These are phyloP conservation scores for Grigorovia humatica DNA, from an alignment of 805 yeast species.

Conservation along the genomic window DNA sequence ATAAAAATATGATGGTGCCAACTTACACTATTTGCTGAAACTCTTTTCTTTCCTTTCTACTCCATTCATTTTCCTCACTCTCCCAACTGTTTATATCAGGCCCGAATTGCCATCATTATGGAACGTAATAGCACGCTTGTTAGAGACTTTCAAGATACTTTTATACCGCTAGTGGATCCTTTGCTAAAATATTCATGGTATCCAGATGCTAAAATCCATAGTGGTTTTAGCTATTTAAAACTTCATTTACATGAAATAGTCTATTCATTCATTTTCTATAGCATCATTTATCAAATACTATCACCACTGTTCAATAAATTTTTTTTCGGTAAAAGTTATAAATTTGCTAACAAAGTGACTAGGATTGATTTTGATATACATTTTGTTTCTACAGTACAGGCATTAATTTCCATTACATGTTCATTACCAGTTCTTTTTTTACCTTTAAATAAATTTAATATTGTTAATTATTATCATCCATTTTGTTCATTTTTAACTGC, in stretches of 20 bases:
- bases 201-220: constrained; percentile 31
- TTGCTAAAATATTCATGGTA: constrained; percentile 21
- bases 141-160: neutral
- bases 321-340: constrained; percentile 47
- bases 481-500: constrained; percentile 67
- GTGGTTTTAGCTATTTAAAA: constrained; percentile 24
- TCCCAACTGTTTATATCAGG: neutral
- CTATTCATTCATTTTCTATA: constrained; percentile 51
- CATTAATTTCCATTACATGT: constrained; percentile 49
- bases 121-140: neutral
- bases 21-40: too few relatives aligned
- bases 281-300: constrained; percentile 34
- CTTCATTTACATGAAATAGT: constrained; percentile 73
- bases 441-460: constrained; percentile 33
- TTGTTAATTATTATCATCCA: constrained; percentile 62
- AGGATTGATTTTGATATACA: constrained; percentile 81
- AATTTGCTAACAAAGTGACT: constrained; percentile 31
- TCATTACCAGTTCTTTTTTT: constrained; percentile 57
- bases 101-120: neutral
- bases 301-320: constrained; percentile 42
- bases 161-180: constrained; percentile 13
- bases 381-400: constrained; percentile 78
- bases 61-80: neutral
- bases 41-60: too few relatives aligned
- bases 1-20: too few relatives aligned